phyloP scores from a whole-genome alignment of 2,329 filamentous ascomycete genomes.

The Neonectria neomacrospora region DNA sequence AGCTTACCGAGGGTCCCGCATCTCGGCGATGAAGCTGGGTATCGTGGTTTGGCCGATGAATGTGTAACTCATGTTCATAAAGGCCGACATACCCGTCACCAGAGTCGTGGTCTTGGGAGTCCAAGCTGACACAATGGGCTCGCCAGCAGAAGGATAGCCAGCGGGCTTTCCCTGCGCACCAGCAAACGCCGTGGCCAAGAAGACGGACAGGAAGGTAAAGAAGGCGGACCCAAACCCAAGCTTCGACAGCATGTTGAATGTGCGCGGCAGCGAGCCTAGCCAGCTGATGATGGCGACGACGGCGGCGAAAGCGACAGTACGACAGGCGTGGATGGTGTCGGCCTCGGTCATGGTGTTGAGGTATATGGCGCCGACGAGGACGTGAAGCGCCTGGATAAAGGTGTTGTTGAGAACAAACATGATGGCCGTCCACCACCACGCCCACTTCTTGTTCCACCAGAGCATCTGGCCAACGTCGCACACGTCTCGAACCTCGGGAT shows the following conservation, averaged over 20 bases:
- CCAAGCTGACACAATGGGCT: conserved; percentile 74
- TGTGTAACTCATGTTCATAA: conserved; percentile 95
- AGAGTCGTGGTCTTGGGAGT: conserved; percentile 81
- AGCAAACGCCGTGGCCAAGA: conserved; percentile 85
- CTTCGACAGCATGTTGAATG: conserved; percentile 82
- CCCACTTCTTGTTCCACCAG: conserved; percentile 84
- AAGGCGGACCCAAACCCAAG: conserved; percentile 82
- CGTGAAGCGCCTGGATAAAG: conserved; percentile 85
- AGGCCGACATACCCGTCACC: conserved; percentile 84
- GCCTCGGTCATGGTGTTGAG: conserved; percentile 86
- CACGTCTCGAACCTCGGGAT: conserved; percentile 91
- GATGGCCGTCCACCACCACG: conserved; percentile 75
- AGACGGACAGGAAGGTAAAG: conserved; percentile 90
- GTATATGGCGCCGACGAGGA: conserved; percentile 86
- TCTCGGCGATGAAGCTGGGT: conserved; percentile 94
- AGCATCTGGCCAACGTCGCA: conserved; percentile 97
- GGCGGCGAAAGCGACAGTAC: conserved; percentile 83
- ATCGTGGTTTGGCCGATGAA: conserved; percentile 96
- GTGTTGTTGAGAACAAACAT: conserved; percentile 97
- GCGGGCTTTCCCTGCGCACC: conserved; percentile 80
- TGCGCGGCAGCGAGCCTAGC: conserved; percentile 83
- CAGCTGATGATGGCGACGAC: conserved; percentile 81
- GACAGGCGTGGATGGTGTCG: conserved; percentile 69
- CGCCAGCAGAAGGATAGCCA: conserved; percentile 69
- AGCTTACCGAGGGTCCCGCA: conserved; percentile 70